Base-by-base conservation (phyloP, 352 stramenopile species). In the Peronospora belbahrii region DNA sequence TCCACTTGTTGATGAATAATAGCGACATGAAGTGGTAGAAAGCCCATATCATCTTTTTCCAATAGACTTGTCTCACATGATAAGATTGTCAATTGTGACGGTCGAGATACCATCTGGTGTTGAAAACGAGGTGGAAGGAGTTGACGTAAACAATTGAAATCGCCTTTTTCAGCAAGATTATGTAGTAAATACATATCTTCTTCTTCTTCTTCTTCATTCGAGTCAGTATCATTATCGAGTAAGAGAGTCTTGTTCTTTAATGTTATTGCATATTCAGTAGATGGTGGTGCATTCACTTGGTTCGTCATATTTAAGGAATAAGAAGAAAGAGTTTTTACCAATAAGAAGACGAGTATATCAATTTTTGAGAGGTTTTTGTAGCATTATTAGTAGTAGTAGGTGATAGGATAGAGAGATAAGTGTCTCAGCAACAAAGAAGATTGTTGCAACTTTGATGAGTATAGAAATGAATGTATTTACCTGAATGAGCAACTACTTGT, bases 11-110 rank as follows among this genome's bases (percentile, higher is more conserved):
- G 66, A 50, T 91, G 59, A 39, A 91, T 70, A 15, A 82, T 33
- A 11, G 75, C 79, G 25, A 88, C 56, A 40, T 94, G 82, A 13
- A 95, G 47, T 6, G 85, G 78, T 27, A 91, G 67, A 39, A 83
- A 89, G 15, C 82, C 82, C 69, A 85, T 86, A 38, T 88, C 72
- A 55, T 95, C 84, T 45, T 85, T 85, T 40, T 91, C 79, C 17
- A 85, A 62, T 24, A 91, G 60, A 48, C 42, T 57, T 30, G 67
- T 67, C 55, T 89, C 77, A 14, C 47, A 56, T 8, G 65, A 66
- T 25, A 87, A 57, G 35, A 83, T 61, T 13, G 58, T 53, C 45
- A 75, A n/a, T n/a, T n/a, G n/a, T n/a, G 58, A 15, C 52, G 53
- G 42, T 55, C 32, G 27, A 54, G 53, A 32, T 9, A 41, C 36